Conservation (phyloP, 2,329 filamentous ascomycete species). For the Venturia carpophila region DNA sequence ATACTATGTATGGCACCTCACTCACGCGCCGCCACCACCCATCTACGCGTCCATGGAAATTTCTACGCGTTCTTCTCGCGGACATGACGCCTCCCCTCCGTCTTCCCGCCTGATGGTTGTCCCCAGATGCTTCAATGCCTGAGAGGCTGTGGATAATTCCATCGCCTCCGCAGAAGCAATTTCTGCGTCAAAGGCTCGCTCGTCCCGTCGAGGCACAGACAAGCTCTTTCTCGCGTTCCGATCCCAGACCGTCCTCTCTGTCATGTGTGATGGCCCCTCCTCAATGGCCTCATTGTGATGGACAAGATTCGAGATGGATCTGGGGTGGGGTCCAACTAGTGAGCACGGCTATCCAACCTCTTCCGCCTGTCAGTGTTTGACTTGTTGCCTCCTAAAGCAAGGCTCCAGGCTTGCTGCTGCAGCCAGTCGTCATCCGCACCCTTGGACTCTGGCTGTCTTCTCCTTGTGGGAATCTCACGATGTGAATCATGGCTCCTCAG, state of each 20-base stretch:
- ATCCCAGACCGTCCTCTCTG: neutral
- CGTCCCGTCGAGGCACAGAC: neutral
- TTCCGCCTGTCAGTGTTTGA: neutral
- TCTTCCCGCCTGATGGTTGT: neutral
- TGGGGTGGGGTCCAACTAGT: neutral
- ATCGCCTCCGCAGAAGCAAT: neutral
- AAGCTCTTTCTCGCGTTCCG: neutral
- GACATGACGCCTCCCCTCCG: neutral
- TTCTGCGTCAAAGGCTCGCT: neutral
- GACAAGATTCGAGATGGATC: slow-evolving; percentile 3
- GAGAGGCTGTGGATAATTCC: neutral
- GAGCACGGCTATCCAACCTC: neutral
- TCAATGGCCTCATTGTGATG: neutral
- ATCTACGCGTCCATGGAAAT: neutral
- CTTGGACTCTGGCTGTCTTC: neutral
- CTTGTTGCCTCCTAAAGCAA: neutral
- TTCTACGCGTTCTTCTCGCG: slow-evolving; percentile 3
- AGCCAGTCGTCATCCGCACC: slow-evolving; percentile 1
- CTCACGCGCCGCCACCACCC: neutral
- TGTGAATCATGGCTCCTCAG: neutral
- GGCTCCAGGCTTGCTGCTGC: neutral
- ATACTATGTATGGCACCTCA: neutral
- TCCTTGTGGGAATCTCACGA: neutral
- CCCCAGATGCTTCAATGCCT: neutral
- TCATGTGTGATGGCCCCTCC: neutral